A percentile compares a stretch with the other conserved stretches of the same genome.
These are phyloP conservation scores for Hymenoscyphus repandus DNA, from an alignment of 2,329 filamentous ascomycete species.

Conservation along the genomic window DNA sequence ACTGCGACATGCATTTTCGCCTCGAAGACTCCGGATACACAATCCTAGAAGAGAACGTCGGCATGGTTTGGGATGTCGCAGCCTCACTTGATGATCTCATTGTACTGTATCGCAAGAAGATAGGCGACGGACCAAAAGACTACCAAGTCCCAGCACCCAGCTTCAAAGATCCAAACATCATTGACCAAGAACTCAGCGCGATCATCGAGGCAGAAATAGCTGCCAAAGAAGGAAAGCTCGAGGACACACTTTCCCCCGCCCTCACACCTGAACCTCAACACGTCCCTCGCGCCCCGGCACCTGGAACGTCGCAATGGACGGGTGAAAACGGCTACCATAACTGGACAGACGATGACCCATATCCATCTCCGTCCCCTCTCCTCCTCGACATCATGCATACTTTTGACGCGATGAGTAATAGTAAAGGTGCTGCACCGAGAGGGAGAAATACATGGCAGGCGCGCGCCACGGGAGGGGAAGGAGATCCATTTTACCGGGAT, in stretches of 20 bases:
- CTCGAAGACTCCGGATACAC: slow-evolving; percentile 42
- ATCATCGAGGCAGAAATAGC: slow-evolving; percentile 7
- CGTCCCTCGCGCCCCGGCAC: too few species aligned
- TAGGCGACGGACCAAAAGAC: slow-evolving; percentile 11
- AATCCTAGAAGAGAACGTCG: slow-evolving; percentile 35
- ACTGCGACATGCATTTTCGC: slow-evolving; percentile 50
- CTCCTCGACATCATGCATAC: slow-evolving; percentile 24
- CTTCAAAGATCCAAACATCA: slow-evolving; percentile 30
- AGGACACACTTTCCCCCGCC: background rate
- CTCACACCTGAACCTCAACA: too few species aligned
- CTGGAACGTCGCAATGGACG: too few species aligned
- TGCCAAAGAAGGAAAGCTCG: background rate
- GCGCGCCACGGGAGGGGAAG: slow-evolving; percentile 44
- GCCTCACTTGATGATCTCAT: slow-evolving; percentile 41
- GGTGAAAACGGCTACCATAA: too few species aligned
- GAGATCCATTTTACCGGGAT: slow-evolving; percentile 49
- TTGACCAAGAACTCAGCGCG: slow-evolving; percentile 18
- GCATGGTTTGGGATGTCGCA: slow-evolving; percentile 43
- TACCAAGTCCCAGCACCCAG: slow-evolving; percentile 17
- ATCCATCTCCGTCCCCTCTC: background rate
- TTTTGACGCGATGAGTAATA: slow-evolving; percentile 29
- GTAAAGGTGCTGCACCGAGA: slow-evolving; percentile 25
- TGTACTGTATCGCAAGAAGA: slow-evolving; percentile 37
- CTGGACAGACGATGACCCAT: slow-evolving; percentile 24
- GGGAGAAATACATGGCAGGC: slow-evolving; percentile 48